Base-by-base conservation (phyloP, 1,139 yeast genomes). In the Sugiyamaella castrensis region DNA sequence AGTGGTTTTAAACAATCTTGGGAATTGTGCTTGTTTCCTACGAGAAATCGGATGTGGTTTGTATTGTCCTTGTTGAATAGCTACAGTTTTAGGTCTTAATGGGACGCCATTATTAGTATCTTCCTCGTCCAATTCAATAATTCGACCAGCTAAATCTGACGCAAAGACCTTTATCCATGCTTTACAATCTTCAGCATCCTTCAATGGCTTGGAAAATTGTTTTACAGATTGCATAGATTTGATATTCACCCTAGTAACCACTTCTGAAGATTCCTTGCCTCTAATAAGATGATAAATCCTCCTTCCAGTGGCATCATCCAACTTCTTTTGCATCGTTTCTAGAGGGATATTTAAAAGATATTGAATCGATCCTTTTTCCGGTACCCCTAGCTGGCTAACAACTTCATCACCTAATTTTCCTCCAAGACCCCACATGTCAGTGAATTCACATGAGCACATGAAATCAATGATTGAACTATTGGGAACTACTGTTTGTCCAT, bases 201-300 rank as follows among this genome's bases (percentile, higher is more conserved):
- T 68, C 4, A 89, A 79, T 0, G 85, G 78, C n/a, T 68, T 69
- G 0, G 77, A 37, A 64, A 92, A 83, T 59, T 89, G 87, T 62
- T 92, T 92, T 44, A 84, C 80, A 0, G 97, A 84, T 70, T 82
- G 81, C 98, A 92, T 89, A 1, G 95, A 84, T 62, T 89, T 88
- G 16, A 87, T 75, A 34, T 82, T 81, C 0, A 82, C 77, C 48
- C 84, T 71, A 15, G 78, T 72, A 11, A 76, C 72, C 8, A 92
- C 69, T 37, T 81, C 82, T 26, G 72, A 72, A 32, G 69, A 60
- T 51, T 74, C 74, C 15, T 73, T 65, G 0, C 98, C 98, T 35
- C 89, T 71, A 0, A 84, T 83, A 30, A 89, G 67, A 16, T 78
- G 70, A 62, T 73, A 82, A 2, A 88, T 61, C 47, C 74, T 76